Evolutionary conservation across 192 early-diverging fungal species (phyloP), one percentile per base, ranked within the genome.

Genomic region (Umbelopsis vinacea): DNA sequence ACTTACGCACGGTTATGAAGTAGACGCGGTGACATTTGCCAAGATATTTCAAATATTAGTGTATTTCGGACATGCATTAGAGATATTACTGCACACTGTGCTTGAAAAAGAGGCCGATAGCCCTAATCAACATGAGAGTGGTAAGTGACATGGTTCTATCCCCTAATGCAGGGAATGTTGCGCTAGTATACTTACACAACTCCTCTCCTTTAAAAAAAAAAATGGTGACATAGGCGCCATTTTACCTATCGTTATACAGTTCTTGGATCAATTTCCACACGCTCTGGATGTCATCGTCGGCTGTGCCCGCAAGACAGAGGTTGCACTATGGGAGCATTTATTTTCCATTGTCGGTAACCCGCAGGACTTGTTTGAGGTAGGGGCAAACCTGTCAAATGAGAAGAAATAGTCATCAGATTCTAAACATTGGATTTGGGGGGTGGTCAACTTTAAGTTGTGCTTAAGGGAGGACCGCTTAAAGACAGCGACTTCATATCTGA

Each of bases 231-330:
- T 68, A 77, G 76, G 78, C 35, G 89, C 86, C 17, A 79, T 94
- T 21, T 74, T 98, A 46, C 88, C 92, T 17, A 74, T 79, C 15
- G 90, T 93, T 3, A 84, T 96, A 14, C 81, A 82, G 50, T 91
- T 98, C 67, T 75, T 99, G 43, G 86, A 92, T 63, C 80, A 90
- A 68, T 99, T 97, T 73, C 84, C 87, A 6, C 89, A 89, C 67
- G 86, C 87, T 50, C 76, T 94, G 46, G 97, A 98, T 57, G 89
- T 96, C 23, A 93, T 99, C 76, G 95, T 95, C 12, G 91, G 94
- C 35, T 98, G 97, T 75, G 97, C 98, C 7, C 83, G 98, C 69
- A 99, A 99, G 77, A 94, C 94, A n/a, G 98, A 99, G 76, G 91
- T 94, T 0, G 87, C 94, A 15, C 83, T 95, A 45, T 99, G 98